Evolutionary conservation across 495 filamentous ascomycete genomes (phyloP), one percentile per base, ranked within the genome.

Genomic region (Neurospora sp.): DNA sequence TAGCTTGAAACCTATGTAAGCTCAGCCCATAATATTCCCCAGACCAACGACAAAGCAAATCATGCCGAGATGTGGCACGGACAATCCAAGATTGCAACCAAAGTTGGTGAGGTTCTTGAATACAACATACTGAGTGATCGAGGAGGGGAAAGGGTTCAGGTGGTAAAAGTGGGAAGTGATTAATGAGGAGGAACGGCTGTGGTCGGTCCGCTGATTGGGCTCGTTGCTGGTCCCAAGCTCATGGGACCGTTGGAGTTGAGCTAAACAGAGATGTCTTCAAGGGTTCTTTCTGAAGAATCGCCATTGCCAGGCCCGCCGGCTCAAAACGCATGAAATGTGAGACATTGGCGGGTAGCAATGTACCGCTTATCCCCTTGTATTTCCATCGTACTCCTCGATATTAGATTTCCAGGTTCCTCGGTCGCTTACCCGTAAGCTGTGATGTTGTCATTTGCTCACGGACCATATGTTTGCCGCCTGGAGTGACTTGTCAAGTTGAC

Each of bases 181-280:
- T 16, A 18, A 66, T 9, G 27, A 66, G 27, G 54, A 35, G 14
- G 27, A 35, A 66, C 54, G 27, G 54, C 54, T 66, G 54, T 37
- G 27, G 54, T 35, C 27, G 14, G 4, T 66, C 54, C 54, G 27
- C 27, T 70, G 69, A 44, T 74, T 44, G 70, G 70, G 38, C 37
- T 69, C 48, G 70, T 37, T 40, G 20, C 38, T 69, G 74, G 48
- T 69, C 46, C 74, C 69, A 54, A 70, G 46, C 69, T 75, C 46
- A 73, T 73, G 74, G 72, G 48, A 73, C 69, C 66, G 72, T 69
- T 42, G 74, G 16, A 27, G 20, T 27, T 23, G 10, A 20, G 46
- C 46, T 69, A 8, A n/a, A 18, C 42, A 18, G 44, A 66, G 5
- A 62, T 62, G 6, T 38, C 18, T 12, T 35, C 20, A 69, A 39